These are phyloP conservation scores for Neonectria ditissima DNA, from an alignment of 2,329 filamentous ascomycete species.

Conservation along the genomic window DNA sequence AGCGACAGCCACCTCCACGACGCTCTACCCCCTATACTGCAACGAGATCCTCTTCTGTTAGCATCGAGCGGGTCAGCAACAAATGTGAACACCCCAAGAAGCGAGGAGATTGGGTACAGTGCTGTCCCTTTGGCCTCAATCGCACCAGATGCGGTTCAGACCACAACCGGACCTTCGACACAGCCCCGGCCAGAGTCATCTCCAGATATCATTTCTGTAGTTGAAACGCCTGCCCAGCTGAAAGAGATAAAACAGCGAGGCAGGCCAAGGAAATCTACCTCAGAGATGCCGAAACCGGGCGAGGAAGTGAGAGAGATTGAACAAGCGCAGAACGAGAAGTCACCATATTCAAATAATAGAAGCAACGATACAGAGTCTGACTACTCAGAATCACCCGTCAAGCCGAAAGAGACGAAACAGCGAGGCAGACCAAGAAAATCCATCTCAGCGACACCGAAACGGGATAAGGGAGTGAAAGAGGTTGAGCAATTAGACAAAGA, in stretches of 20 bases:
- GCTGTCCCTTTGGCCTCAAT: constrained; percentile 36
- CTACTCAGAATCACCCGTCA: too few species aligned
- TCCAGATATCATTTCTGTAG: constrained; percentile 40
- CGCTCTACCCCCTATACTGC: constrained; percentile 32
- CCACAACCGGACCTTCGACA: constrained; percentile 7
- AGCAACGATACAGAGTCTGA: too few species aligned
- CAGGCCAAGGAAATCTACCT: too few species aligned
- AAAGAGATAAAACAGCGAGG: constrained; percentile 23
- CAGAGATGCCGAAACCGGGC: too few species aligned
- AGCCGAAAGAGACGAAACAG: not conserved
- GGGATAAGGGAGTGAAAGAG: constrained; percentile 13
- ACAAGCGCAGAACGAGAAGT: too few species aligned
- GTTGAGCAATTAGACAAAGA: constrained; percentile 4
- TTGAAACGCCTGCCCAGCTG: constrained; percentile 28
- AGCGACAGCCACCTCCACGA: constrained; percentile 31
- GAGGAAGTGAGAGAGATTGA: too few species aligned
- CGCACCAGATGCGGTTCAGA: constrained; percentile 17
- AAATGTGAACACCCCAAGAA: constrained; percentile 52
- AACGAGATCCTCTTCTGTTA: constrained; percentile 35
- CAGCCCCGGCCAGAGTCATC: constrained; percentile 37
- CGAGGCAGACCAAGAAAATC: constrained; percentile 10
- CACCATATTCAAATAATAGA: too few species aligned
- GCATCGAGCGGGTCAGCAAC: constrained; percentile 50
- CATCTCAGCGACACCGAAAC: constrained; percentile 1
- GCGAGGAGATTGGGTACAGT: constrained; percentile 34